Conservation (phyloP, 345 rosid species). For the Syzygium oleosum region DNA sequence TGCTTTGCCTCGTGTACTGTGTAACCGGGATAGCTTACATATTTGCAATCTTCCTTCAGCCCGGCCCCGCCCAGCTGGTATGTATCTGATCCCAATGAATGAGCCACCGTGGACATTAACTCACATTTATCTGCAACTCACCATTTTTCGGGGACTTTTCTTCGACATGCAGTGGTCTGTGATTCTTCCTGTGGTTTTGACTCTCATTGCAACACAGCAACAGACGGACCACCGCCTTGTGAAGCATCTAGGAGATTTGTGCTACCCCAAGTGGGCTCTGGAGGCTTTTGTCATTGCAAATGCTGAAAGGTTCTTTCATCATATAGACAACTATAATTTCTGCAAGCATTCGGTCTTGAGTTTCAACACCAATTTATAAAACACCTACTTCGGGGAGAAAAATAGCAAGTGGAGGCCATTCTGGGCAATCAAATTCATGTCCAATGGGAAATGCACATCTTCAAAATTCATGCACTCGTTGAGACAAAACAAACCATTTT, state of each 20-base stretch:
- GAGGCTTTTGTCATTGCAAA: conserved; percentile 76
- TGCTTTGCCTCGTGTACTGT: conserved; percentile 75
- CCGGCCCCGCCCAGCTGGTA: conserved; percentile 85
- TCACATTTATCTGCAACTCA: neutral
- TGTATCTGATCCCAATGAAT: neutral
- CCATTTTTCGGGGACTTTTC: neutral
- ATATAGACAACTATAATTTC: neutral
- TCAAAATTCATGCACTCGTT: neutral
- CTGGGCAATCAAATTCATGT: neutral
- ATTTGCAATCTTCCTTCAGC: conserved; percentile 58
- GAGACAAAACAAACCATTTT: neutral
- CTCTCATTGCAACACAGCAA: conserved; percentile 69
- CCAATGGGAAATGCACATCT: neutral
- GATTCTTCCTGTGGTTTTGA: conserved; percentile 73
- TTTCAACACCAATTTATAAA: neutral
- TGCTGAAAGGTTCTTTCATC: conserved; percentile 42
- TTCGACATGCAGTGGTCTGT: conserved; percentile 57
- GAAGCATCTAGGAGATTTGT: conserved; percentile 42
- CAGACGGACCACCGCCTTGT: conserved; percentile 21
- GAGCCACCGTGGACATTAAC: neutral
- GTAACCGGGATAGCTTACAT: conserved; percentile 81
- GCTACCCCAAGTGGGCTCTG: conserved; percentile 81
- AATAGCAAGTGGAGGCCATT: neutral
- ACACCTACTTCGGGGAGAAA: neutral
- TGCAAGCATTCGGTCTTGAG: neutral